Evolutionary conservation across 2,329 filamentous ascomycete species (phyloP), one percentile per base, ranked within the genome.

Genomic region (Rutstroemia sp.): DNA sequence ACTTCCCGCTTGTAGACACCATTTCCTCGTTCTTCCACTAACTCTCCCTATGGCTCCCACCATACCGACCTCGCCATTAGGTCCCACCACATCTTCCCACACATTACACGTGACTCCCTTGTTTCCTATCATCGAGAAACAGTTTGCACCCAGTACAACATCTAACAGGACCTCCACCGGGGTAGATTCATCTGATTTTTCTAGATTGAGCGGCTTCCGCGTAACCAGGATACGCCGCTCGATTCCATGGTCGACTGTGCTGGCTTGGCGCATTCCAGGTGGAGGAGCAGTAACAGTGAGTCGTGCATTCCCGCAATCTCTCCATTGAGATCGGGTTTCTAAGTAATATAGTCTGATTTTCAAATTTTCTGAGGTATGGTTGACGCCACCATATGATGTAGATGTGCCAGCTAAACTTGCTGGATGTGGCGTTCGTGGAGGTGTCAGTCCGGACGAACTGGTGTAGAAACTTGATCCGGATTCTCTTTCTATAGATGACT

Each of bases 221-320:
- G 81, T 82, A 23, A 96, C 84, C 16, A 95, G 76, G 57, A 99
- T 83, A 8, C 92, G 85, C 75, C 96, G 96, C 73, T 95, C 88
- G 61, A 87, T 74, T 17, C 85, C 84, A 63, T 85, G 79, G 60
- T 83, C 76, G 61, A 80, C 80, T 42, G 77, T 75, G 54, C 82
- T 76, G 57, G 78, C 82, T 72, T 80, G 81, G 44, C 75, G 75
- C 70, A 79, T 80, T 6, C 81, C 81, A 38, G 73, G 80, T 51
- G 78, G 86, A n/a, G 89, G 88, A 17, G 84, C 82, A 69, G 91
- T 84, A 65, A 99, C 90, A 16, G 88, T 89, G 58, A 99, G 75
- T 39, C 84, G 79, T 58, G 91, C 95, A 64, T 89, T 85, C 61
- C 94, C 92, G 75, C 92, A 84, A 69, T 97, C 92, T 59, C 90